Base-by-base conservation (phyloP, 2,329 filamentous ascomycete species). In the Bimuria novae-zelandiae region DNA sequence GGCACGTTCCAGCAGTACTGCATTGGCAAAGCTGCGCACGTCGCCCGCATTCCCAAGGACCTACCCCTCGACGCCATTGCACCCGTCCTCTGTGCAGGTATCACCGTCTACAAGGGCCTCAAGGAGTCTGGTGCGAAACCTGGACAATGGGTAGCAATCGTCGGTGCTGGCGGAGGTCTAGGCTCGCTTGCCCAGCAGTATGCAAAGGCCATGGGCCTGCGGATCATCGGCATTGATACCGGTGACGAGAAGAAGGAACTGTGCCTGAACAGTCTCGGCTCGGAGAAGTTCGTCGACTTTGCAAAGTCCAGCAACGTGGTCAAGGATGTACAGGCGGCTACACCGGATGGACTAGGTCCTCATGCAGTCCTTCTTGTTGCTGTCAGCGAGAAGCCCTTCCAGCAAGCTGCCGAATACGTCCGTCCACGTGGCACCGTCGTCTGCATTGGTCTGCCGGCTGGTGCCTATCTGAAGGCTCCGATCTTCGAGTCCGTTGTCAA, bases 1-100 rank as follows among this genome's bases (percentile, higher is more conserved):
- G 92, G 92, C 27, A 87, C 87, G 36, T 97, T 97, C 83, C 92
- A 97, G 80, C 87, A 96, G 80, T 97, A 96, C 79, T 85, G 84
- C 73, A 84, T 96, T 62, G 92, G 87, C 63, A 95, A 96, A 76
- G 92, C 91, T 14, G 85, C 88, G 16, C 90, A 96, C 75, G 86
- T 94, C 14, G 90, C 91, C 23, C 86, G 88, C 62, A 88, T 97
- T 60, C 89, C 89, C 61, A 88, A 92, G 75, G 84, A 88, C 14
- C 83, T 88, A 57, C 80, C 85, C 54, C 85, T 96, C 39, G 91
- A 92, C 69, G 85, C 85, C 46, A 82, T 95, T 52, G 84, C 90
- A 1, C 91, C 91, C 12, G 83, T 96, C 51, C 83, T 96, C 29
- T 95, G 90, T 75, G 90, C 89, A 39, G 90, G 90, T 70, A 86